A percentile compares a stretch with the other conserved stretches of the same genome.
Conservation (phyloP, 345 rosid species). For the Bruguiera gymnorhiza region DNA sequence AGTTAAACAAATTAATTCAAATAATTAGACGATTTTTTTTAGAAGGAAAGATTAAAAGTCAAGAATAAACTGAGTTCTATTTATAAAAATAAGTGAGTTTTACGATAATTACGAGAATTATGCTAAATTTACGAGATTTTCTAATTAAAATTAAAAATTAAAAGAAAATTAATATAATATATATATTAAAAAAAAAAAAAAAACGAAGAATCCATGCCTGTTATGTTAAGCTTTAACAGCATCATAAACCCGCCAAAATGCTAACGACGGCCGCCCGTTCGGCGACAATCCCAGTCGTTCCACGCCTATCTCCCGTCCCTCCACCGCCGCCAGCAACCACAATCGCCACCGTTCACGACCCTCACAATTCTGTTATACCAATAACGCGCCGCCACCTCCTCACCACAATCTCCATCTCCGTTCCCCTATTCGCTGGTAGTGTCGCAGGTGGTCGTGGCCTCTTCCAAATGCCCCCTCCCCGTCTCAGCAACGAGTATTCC, state of each 20-base stretch:
- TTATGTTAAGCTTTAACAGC: too few relatives aligned
- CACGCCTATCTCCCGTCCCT: conserved; percentile 9
- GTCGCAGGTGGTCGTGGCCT: conserved; percentile 56
- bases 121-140: too few relatives aligned
- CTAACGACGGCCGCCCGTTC: background rate
- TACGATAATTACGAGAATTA: too few relatives aligned
- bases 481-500: conserved; percentile 52
- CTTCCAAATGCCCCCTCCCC: conserved; percentile 64
- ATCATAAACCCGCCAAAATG: conserved; percentile 23
- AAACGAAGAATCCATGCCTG: too few relatives aligned
- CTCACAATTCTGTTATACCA: conserved; percentile 17
- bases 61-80: too few relatives aligned
- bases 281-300: background rate
- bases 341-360: conserved; percentile 3
- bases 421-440: conserved; percentile 21
- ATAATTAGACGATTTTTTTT: too few relatives aligned
- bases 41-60: too few relatives aligned
- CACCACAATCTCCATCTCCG: conserved; percentile 38
- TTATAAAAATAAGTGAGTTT: too few relatives aligned
- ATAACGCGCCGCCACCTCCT: conserved; percentile 47
- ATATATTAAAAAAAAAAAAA: too few relatives aligned
- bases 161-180: background rate
- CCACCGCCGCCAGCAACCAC: conserved; percentile 16
- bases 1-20: too few relatives aligned
- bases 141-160: too few relatives aligned